A percentile compares a stretch with the other conserved stretches of the same genome.
These are phyloP conservation scores for Citrus australasica DNA, from an alignment of 345 rosid species.

Conservation along the genomic window DNA sequence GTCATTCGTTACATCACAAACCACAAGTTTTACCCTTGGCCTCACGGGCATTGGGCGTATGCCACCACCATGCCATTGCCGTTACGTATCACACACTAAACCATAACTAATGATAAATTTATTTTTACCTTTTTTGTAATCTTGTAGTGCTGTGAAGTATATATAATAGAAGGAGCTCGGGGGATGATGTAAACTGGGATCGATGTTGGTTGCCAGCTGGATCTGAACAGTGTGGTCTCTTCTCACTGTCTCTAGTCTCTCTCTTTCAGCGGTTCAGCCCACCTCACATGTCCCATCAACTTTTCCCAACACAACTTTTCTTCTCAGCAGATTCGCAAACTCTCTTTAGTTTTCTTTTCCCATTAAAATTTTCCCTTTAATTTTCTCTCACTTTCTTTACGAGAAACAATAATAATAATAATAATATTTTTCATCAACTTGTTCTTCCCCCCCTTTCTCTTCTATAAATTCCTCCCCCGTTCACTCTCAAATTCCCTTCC, in stretches of 20 bases:
- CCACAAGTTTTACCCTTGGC: no score
- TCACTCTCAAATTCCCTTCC: conserved; percentile 7
- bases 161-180: background rate
- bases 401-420: no score
- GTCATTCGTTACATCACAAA: no score
- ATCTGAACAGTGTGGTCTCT: conserved; percentile 26
- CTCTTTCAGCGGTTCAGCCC: background rate
- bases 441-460: conserved; percentile 4
- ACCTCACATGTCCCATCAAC: conserved; percentile 53
- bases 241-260: background rate
- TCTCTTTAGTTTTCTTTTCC: background rate
- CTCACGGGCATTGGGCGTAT: no score
- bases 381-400: background rate
- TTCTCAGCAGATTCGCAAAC: conserved; percentile 20
- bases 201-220: conserved; percentile 49
- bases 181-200: conserved; percentile 10
- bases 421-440: conserved; percentile 13
- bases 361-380: background rate
- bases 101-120: no score
- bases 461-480: conserved; percentile 44
- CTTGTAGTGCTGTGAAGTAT: no score
- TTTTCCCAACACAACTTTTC: conserved; percentile 16
- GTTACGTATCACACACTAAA: no score
- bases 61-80: no score
- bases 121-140: no score